Evolutionary conservation across 257 asterid species (phyloP).

Genomic region (Rehmannia glutinosa): DNA sequence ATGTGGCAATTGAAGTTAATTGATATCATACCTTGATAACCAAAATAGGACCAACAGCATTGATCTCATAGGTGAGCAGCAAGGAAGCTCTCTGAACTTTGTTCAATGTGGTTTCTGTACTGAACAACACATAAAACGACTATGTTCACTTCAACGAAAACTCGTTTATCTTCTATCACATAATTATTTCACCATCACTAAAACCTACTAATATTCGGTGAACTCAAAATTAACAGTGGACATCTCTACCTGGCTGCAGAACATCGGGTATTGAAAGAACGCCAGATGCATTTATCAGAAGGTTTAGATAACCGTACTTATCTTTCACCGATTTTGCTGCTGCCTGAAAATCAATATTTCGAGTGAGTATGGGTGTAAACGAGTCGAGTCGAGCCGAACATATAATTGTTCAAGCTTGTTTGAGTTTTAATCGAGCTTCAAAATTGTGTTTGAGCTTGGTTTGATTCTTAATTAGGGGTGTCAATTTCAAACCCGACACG

Average conservation of each 20-base stretch:
- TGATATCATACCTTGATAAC: constrained; percentile 51
- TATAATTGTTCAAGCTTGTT: no score
- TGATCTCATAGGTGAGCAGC: constrained; percentile 80
- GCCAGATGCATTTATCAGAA: constrained; percentile 87
- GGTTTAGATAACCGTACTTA: constrained; percentile 73
- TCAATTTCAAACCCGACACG: no score
- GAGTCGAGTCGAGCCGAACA: no score
- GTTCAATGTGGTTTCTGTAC: constrained; percentile 93
- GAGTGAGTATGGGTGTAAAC: no score
- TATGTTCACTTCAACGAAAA: constrained; percentile 21
- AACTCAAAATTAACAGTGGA: constrained; percentile 1
- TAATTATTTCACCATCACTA: background rate
- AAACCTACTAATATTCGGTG: background rate
- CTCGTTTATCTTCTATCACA: background rate
- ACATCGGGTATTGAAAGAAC: constrained; percentile 73
- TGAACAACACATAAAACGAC: constrained; percentile 28
- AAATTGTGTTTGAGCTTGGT: no score
- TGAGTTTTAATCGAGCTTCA: no score
- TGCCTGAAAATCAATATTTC: constrained; percentile 41
- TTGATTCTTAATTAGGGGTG: no score
- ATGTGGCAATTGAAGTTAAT: no score
- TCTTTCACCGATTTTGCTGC: constrained; percentile 62
- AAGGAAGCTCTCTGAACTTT: constrained; percentile 72
- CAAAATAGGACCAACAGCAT: constrained; percentile 85
- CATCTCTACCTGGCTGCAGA: constrained; percentile 69